Evolutionary conservation across 2,329 filamentous ascomycete genomes (phyloP), one percentile per base, ranked within the genome.

Genomic region (Colletotrichum sp.): DNA sequence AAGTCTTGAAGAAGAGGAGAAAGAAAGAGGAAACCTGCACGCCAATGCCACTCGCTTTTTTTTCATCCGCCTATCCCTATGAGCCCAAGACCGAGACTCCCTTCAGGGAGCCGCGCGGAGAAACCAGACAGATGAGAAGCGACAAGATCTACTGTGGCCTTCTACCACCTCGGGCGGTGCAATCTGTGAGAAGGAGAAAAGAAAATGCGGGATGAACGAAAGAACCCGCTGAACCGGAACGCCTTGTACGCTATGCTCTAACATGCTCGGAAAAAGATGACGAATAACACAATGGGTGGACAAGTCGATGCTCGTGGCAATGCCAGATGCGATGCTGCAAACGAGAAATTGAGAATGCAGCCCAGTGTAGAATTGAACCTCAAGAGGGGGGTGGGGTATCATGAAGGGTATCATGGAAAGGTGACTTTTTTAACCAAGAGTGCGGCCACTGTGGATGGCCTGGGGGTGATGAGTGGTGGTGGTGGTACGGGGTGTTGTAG

Each of bases 391-490:
- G 71, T 63, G 71, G 78, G 78, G 79, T 79, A 79, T 79, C 78
- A 79, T 80, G 76, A 75, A 74, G 78, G 76, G 76, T 77, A 78
- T 78, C 72, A 76, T 77, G 68, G 67, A 78, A 71, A 60, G 59
- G 64, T 12, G 39, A 67, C 36, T 75, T 63, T 68, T 71, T 86
- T 81, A 91, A 43, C 88, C 89, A 74, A 91, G 82, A 4, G 88
- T 88, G 65, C 89, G 87, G 55, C 89, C 89, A 78, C 87, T 90
- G 77, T 90, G 88, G 48, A 92, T 89, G 34, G 89, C 85, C 79
- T 89, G 89, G 52, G 88, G 66, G 30, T 77, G 77, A 14, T 72
- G 77, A 28, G 76, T 80, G 57, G 81, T 85, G 32, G 84, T 85
- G 32, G 84, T 77, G 39, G 84, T 82, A 74, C 85, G 84, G 61